Percentiles rank a stretch among this genome's conserved stretches.
Evolutionary conservation across 441 rosid genomes (phyloP).

Genomic region (Breynia disticha): DNA sequence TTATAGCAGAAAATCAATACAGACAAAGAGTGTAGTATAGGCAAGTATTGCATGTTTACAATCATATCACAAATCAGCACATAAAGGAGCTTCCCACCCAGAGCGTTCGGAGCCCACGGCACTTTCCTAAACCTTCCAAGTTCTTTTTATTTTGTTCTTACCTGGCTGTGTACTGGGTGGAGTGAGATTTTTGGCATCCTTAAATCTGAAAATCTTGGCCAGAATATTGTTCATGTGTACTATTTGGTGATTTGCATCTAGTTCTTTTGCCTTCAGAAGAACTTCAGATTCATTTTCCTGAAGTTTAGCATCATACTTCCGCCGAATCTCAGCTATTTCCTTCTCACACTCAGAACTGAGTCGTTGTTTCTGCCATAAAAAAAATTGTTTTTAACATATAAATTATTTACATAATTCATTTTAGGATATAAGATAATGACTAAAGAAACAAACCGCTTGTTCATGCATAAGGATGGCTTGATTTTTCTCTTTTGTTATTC

Average conservation of each 20-base stretch:
- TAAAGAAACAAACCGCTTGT: slow-evolving; percentile 38
- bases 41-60: background rate
- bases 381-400: slow-evolving; percentile 10
- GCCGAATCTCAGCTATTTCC: slow-evolving; percentile 61
- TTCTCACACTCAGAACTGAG: slow-evolving; percentile 41
- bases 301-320: slow-evolving; percentile 44
- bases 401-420: slow-evolving; percentile 3
- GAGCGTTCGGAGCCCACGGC: no score
- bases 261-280: slow-evolving; percentile 26
- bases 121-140: no score
- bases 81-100: background rate
- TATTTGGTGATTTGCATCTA: slow-evolving; percentile 29
- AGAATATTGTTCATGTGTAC: slow-evolving; percentile 58
- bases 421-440: slow-evolving; percentile 15
- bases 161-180: slow-evolving; percentile 37
- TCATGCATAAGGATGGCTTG: slow-evolving; percentile 29
- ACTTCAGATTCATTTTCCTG: slow-evolving; percentile 45
- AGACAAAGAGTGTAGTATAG: background rate
- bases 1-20: slow-evolving; percentile 8
- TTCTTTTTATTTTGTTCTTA: slow-evolving; percentile 11
- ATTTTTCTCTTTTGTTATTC: slow-evolving; percentile 44
- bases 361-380: slow-evolving; percentile 40
- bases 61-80: background rate
- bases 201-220: slow-evolving; percentile 62
- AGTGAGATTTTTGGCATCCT: slow-evolving; percentile 28